Conservation (phyloP, 2,329 filamentous ascomycete species). For the Stenocarpella maydis region DNA sequence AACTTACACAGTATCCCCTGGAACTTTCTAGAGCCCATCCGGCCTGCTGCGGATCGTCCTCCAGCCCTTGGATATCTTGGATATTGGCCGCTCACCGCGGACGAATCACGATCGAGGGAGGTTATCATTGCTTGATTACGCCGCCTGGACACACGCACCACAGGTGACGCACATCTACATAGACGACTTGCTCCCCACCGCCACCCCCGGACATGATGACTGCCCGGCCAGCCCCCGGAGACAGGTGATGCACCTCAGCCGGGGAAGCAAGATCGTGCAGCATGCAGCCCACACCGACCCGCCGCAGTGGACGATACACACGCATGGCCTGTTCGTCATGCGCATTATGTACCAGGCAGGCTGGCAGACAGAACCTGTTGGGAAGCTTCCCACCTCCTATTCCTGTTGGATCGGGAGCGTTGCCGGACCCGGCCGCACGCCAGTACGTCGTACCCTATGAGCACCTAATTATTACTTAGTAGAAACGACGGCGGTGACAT, state of each 20-base stretch:
- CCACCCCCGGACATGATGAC: not conserved
- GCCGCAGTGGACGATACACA: too few relatives aligned
- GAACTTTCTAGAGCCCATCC: not conserved
- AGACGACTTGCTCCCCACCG: too few relatives aligned
- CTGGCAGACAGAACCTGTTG: not conserved
- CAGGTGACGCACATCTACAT: not conserved
- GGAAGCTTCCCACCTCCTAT: not conserved
- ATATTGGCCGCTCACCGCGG: not conserved
- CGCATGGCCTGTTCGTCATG: not conserved
- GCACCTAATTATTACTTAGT: too few relatives aligned
- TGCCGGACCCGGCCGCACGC: not conserved
- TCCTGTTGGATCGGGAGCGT: not conserved
- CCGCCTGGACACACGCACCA: not conserved
- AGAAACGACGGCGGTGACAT: not conserved
- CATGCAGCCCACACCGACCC: too few relatives aligned
- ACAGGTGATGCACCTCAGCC: not conserved
- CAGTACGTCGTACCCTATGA: not conserved
- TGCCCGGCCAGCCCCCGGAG: not conserved
- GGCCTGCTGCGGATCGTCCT: too few relatives aligned
- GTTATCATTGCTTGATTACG: not conserved
- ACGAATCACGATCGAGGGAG: not conserved
- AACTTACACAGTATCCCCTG: too few relatives aligned
- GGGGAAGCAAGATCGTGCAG: constrained; percentile 6
- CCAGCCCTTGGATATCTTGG: too few relatives aligned
- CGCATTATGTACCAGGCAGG: not conserved